Evolutionary conservation across 2,329 filamentous ascomycete genomes (phyloP), one percentile per base, ranked within the genome.

Genomic region (Aquanectria penicillioides): DNA sequence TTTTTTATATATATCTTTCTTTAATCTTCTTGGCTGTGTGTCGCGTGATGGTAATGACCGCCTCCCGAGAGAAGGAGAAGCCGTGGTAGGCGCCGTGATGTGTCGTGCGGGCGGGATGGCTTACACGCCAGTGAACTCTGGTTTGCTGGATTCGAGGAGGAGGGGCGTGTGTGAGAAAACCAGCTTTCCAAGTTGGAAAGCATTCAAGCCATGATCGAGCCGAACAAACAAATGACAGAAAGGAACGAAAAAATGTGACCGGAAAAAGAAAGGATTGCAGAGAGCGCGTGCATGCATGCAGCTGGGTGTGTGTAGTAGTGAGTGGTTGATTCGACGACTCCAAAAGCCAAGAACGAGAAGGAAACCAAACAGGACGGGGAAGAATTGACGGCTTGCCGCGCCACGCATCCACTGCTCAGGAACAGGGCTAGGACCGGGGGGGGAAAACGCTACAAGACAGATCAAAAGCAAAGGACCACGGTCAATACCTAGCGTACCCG

Each of bases 171-270:
- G 41, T 31, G 26, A 28, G 15, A 20, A 28, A 20, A 18, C 18
- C 15, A 23, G 40, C 29, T 37, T 43, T 51, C 53, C 44, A 23
- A 22, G 37, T 10, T 4, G 38, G 48, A 47, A 47, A 33, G 33
- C 50, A 22, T 11, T 49, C 23, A 57, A 51, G 54, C n/a, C 47
- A 57, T 57, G 48, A 34, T 41, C 9, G 9, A 46, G 9, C 15
- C 28, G 11, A 47, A 22, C 25, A 17, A 41, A 31, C 18, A 23
- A 33, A 15, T 46, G 48, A 51, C 17, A n/a, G 11, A 18, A 40
- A 51, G 5, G 7, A 38, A 22, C 17, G 34, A 31, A 20, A 18
- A 31, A 20, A 15, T 20, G 34, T 47, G 33, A 18, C 23, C 26
- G 25, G n/a, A 5, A 17, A 38, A 51, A 11, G 20, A 18, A 57